These are phyloP conservation scores for Phoma herbarum DNA, from an alignment of 2,329 filamentous ascomycete species.

Conservation along the genomic window DNA sequence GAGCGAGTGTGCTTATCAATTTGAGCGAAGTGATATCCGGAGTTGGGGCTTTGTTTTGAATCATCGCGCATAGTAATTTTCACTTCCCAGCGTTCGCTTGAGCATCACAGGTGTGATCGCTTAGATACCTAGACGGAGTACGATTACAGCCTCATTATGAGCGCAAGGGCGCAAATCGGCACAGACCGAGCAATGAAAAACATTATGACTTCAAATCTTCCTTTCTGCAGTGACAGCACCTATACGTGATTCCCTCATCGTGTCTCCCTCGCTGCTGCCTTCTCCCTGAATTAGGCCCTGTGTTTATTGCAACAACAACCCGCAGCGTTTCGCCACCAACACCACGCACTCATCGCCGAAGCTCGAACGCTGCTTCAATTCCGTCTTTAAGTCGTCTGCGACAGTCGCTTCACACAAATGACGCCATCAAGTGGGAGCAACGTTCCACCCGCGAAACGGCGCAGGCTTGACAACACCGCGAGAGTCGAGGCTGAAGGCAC, in stretches of 20 bases:
- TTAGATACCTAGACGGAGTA: conserved; percentile 42
- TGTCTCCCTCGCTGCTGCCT: conserved; percentile 5
- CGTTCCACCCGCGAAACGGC: conserved; percentile 38
- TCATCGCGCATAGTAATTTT: conserved; percentile 36
- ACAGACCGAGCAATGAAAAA: conserved; percentile 32
- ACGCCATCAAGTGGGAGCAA: conserved; percentile 13
- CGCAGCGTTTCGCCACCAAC: not conserved
- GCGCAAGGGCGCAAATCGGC: conserved; percentile 27
- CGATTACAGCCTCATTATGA: conserved; percentile 36
- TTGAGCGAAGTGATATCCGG: conserved; percentile 46
- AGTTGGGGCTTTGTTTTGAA: conserved; percentile 40
- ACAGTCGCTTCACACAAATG: conserved; percentile 13
- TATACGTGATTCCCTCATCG: not conserved
- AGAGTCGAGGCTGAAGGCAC: not conserved
- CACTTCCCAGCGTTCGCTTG: conserved; percentile 44
- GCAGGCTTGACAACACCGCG: conserved; percentile 27
- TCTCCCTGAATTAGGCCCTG: not conserved
- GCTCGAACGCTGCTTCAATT: not conserved
- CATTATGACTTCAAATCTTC: conserved; percentile 15
- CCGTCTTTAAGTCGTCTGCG: not conserved
- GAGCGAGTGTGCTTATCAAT: conserved; percentile 21
- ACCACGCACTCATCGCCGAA: not conserved
- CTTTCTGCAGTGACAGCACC: not conserved
- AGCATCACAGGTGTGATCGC: conserved; percentile 29
- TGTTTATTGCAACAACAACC: not conserved